Percentiles rank a stretch among this genome's conserved stretches.
Conservation (phyloP, 805 yeast species). For the Dipodascus geniculatus region DNA sequence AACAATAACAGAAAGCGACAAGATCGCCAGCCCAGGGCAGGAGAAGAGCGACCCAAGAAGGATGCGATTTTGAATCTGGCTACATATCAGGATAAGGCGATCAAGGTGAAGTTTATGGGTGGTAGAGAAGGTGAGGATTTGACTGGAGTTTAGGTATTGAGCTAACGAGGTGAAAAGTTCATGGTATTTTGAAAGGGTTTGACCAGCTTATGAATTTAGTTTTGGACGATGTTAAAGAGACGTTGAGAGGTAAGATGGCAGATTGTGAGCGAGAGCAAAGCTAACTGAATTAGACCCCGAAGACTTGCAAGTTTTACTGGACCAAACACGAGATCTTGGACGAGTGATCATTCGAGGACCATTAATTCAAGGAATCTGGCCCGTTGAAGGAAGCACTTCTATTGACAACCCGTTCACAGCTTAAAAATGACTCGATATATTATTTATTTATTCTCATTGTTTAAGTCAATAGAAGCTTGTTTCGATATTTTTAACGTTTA, state of each 20-base stretch:
- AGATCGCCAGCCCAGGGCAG: slow-evolving; percentile 10
- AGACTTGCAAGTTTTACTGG: slow-evolving; percentile 42
- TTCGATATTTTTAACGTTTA: too few relatives aligned
- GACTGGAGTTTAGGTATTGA: slow-evolving; percentile 6
- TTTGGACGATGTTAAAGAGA: slow-evolving; percentile 52
- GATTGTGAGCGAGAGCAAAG: too few relatives aligned
- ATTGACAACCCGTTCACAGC: slow-evolving; percentile 57
- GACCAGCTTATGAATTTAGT: slow-evolving; percentile 90
- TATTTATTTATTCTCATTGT: too few relatives aligned
- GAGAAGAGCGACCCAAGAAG: slow-evolving; percentile 54
- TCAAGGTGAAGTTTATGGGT: slow-evolving; percentile 72
- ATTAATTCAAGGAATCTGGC: slow-evolving; percentile 53
- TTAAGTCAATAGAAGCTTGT: too few relatives aligned
- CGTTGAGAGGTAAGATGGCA: slow-evolving; percentile 42
- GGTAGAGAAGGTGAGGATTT: slow-evolving; percentile 47
- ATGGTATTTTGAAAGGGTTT: slow-evolving; percentile 76
- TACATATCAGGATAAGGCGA: slow-evolving; percentile 58
- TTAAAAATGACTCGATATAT: slow-evolving; percentile 6
- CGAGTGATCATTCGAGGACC: slow-evolving; percentile 82
- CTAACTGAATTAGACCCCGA: slow-evolving; percentile 37
- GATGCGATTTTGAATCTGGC: slow-evolving; percentile 79
- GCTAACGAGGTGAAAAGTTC: slow-evolving; percentile 25
- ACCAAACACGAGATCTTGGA: slow-evolving; percentile 57
- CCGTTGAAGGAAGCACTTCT: slow-evolving; percentile 57
- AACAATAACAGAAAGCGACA: slow-evolving; percentile 13